Evolutionary conservation across 495 filamentous ascomycete genomes (phyloP).

Genomic region (Aspergillus incahuasiensis): DNA sequence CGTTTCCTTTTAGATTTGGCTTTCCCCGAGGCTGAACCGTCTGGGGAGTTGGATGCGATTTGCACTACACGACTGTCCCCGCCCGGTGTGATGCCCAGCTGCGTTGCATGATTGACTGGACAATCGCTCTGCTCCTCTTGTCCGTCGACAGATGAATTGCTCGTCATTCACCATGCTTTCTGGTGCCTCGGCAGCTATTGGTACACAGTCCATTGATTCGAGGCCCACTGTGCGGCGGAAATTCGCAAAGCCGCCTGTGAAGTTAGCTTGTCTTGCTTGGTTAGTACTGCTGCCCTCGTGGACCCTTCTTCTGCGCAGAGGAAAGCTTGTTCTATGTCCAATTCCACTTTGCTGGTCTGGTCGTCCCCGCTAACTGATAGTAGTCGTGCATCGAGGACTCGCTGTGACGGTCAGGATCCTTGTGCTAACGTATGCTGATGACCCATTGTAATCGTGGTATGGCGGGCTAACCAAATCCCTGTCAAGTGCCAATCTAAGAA

Average conservation of each 20-base stretch:
- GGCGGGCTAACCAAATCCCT: slow-evolving; percentile 4
- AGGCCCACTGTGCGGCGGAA: slow-evolving; percentile 37
- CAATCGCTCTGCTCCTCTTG: slow-evolving; percentile 2
- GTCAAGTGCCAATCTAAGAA: slow-evolving; percentile 50
- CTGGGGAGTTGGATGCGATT: not conserved
- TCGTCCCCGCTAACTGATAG: slow-evolving; percentile 12
- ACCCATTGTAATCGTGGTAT: not conserved
- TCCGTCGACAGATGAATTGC: not conserved
- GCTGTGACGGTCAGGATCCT: slow-evolving; percentile 54
- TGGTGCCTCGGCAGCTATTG: slow-evolving; percentile 14
- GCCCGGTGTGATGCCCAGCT: slow-evolving; percentile 14
- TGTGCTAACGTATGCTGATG: slow-evolving; percentile 48
- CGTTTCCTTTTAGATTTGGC: slow-evolving; percentile 2
- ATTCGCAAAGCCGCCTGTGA: slow-evolving; percentile 56
- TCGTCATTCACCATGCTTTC: slow-evolving; percentile 18
- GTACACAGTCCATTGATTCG: slow-evolving; percentile 19
- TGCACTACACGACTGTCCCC: not conserved
- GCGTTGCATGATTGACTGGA: slow-evolving; percentile 14
- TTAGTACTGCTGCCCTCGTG: too few species aligned
- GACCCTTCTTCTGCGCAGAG: not conserved
- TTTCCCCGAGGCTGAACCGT: slow-evolving; percentile 1
- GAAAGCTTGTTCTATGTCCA: slow-evolving; percentile 7
- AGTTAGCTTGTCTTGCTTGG: slow-evolving; percentile 49
- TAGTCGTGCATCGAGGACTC: slow-evolving; percentile 54
- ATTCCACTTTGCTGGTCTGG: not conserved